Percentiles rank a stretch among this genome's conserved stretches.
These are phyloP conservation scores for Apiotrichum montevideense DNA, from an alignment of 1,284 basidiomycete species.

Conservation along the genomic window DNA sequence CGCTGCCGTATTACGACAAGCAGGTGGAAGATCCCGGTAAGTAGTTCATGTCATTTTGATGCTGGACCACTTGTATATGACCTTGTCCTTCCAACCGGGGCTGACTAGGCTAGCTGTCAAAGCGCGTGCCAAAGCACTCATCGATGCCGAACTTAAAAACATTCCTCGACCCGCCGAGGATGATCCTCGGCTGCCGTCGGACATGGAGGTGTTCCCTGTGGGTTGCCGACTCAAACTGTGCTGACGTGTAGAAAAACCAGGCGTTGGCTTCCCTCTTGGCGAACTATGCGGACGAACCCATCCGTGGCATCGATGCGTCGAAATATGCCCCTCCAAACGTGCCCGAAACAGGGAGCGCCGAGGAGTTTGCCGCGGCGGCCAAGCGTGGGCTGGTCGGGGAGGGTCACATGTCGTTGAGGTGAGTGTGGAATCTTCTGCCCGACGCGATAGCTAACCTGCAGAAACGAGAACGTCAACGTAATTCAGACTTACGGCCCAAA, in stretches of 20 bases:
- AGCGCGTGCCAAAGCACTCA: conserved; percentile 36
- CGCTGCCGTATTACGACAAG: conserved; percentile 90
- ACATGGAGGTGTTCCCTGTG: conserved; percentile 50
- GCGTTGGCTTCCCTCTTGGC: conserved; percentile 61
- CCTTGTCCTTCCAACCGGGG: not conserved
- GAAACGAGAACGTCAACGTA: conserved; percentile 76
- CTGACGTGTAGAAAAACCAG: conserved; percentile 38
- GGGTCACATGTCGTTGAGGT: conserved; percentile 84
- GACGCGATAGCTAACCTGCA: conserved; percentile 35
- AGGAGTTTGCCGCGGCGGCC: conserved; percentile 72
- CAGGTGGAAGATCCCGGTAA: conserved; percentile 74
- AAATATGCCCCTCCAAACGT: conserved; percentile 71
- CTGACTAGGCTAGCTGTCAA: conserved; percentile 24
- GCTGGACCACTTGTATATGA: too few relatives aligned
- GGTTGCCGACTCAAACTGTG: conserved; percentile 9
- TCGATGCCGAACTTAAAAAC: conserved; percentile 42
- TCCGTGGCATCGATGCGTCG: conserved; percentile 67
- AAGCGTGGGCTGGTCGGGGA: conserved; percentile 76
- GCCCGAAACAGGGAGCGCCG: conserved; percentile 57
- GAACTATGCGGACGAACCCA: conserved; percentile 53
- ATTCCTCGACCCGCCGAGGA: conserved; percentile 41
- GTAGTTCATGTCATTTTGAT: conserved; percentile 21
- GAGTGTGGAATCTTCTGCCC: conserved; percentile 22
- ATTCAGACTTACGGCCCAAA: conserved; percentile 83
- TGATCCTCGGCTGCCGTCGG: conserved; percentile 66